These are phyloP conservation scores for Citrus sp. DNA, from an alignment of 345 rosid genomes.

Conservation along the genomic window DNA sequence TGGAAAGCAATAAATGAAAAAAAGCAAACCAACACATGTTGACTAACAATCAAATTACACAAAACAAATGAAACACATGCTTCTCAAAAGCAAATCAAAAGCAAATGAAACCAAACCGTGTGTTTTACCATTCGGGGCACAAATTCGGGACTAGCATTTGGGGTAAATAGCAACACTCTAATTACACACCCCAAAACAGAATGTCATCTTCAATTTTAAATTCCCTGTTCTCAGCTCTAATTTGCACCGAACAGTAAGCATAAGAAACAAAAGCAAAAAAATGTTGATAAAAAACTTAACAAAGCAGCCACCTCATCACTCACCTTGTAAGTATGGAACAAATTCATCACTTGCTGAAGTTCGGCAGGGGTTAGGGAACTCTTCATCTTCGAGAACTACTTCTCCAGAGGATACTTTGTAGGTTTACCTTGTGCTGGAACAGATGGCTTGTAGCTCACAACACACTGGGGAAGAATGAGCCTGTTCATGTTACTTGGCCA, in stretches of 20 bases:
- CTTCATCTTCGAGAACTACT: conserved; percentile 33
- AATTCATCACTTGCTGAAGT: conserved; percentile 24
- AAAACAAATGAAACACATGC: too few species aligned
- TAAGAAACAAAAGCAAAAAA: not conserved
- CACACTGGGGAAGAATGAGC: conserved; percentile 44
- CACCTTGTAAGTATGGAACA: conserved; percentile 32
- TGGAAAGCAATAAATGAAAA: too few species aligned
- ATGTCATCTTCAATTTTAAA: not conserved
- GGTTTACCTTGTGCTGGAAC: conserved; percentile 21
- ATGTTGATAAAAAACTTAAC: not conserved
- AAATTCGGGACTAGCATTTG: too few species aligned
- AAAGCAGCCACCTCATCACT: not conserved
- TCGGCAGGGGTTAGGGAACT: conserved; percentile 35
- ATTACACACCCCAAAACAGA: not conserved
- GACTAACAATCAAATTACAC: too few species aligned
- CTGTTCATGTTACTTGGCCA: conserved; percentile 41
- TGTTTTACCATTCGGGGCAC: too few species aligned
- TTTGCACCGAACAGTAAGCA: not conserved
- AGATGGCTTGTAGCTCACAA: conserved; percentile 46
- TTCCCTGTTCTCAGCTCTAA: not conserved
- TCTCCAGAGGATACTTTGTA: conserved; percentile 23
- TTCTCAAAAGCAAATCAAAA: too few species aligned
- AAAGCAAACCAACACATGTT: too few species aligned
- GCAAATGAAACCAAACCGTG: too few species aligned
- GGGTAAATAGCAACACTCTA: not conserved